Conservation (phyloP, 2,329 filamentous ascomycete species). For the Nemania sp. region DNA sequence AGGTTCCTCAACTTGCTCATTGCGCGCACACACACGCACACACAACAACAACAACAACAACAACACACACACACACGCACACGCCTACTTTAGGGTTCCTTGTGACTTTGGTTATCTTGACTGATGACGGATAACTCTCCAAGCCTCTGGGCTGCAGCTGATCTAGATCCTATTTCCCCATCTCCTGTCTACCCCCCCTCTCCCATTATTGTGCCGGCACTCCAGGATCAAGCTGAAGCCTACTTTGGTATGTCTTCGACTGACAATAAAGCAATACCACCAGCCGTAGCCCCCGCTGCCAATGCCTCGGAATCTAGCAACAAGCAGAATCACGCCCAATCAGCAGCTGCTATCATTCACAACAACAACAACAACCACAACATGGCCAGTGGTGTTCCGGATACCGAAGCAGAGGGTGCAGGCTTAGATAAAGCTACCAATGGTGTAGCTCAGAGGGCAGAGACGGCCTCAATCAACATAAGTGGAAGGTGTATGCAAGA, state of each 20-base stretch:
- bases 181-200: constrained; percentile 53
- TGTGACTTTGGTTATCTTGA: not conserved
- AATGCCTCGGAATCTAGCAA: not conserved
- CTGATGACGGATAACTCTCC: constrained; percentile 54
- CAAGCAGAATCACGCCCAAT: constrained; percentile 14
- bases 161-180: constrained; percentile 57
- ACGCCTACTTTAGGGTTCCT: not conserved
- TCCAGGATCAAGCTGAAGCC: constrained; percentile 58
- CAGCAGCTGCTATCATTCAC: not conserved
- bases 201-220: constrained; percentile 52
- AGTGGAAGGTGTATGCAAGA: constrained; percentile 57
- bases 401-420: constrained; percentile 1
- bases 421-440: constrained; percentile 32
- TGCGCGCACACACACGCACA: not conserved
- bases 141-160: constrained; percentile 56
- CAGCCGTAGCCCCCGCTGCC: constrained; percentile 16
- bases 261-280: constrained; percentile 34
- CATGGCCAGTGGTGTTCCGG: not conserved
- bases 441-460: constrained; percentile 15
- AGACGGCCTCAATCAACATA: constrained; percentile 39
- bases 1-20: not conserved
- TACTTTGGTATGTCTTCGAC: constrained; percentile 50
- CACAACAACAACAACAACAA: too few relatives aligned
- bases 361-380: constrained; percentile 3
- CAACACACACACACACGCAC: not conserved